Percentiles rank a stretch among this genome's conserved stretches.
phyloP scores from a whole-genome alignment of 768 basidiomycete species.

The Boletus rubescentipes region DNA sequence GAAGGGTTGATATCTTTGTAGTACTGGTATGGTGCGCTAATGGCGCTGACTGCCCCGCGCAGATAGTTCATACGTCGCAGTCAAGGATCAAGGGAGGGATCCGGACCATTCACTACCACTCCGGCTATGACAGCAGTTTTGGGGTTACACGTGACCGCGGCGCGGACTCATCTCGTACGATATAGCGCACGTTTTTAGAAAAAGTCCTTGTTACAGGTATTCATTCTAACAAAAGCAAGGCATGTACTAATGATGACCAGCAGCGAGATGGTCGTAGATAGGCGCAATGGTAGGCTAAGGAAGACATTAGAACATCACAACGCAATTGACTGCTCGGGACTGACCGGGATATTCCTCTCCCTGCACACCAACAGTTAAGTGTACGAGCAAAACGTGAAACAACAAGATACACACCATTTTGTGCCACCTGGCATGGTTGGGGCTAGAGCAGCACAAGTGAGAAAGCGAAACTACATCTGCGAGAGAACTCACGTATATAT shows the following conservation, averaged over 20 bases:
- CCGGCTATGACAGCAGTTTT: constrained; percentile 18
- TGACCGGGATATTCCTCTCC: constrained; percentile 82
- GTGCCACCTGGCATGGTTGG: constrained; percentile 85
- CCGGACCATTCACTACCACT: background rate
- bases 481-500: constrained; percentile 74
- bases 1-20: constrained; percentile 95
- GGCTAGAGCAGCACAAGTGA: constrained; percentile 43
- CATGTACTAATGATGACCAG: constrained; percentile 29
- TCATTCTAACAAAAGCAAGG: background rate
- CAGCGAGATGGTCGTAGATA: constrained; percentile 58
- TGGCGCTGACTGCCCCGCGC: constrained; percentile 80
- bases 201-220: background rate
- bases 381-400: background rate
- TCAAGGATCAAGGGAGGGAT: background rate
- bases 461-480: background rate
- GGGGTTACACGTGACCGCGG: constrained; percentile 22
- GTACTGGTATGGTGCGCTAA: constrained; percentile 86
- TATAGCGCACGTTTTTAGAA: background rate
- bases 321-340: constrained; percentile 25
- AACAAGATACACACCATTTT: constrained; percentile 73
- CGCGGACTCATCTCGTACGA: too few species aligned
- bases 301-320: background rate
- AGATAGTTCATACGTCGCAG: constrained; percentile 72
- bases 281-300: constrained; percentile 60
- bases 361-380: constrained; percentile 34